Base-by-base conservation (phyloP, 1,139 yeast species). In the Kurtzmaniella natalensis region DNA sequence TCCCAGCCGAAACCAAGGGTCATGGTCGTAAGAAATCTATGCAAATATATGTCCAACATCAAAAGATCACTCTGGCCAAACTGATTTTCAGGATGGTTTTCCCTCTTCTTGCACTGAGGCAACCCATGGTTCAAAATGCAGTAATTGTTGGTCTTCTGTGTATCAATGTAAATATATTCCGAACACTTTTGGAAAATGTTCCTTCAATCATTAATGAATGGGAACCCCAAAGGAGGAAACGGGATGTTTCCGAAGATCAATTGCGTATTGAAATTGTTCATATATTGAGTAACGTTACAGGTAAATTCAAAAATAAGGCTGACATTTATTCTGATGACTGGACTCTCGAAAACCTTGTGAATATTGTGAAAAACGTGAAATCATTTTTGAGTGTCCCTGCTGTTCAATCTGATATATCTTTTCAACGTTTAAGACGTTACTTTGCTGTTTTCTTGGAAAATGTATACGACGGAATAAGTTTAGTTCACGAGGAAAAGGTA, bases 11-110 rank as follows among this genome's bases (percentile, higher is more conserved):
- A 38, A 72, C 73, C n/a, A 61, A 71, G 3, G 29, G 29, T 4
- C 88, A 81, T 46, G 78, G 79, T 1, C 59, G 88, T 36, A 88
- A 87, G 47, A 78, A 72, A 46, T 81, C 92, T 1, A 75, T 80
- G 51, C 89, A 85, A 45, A 73, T 85, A 50, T 78, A 82, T 47
- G 81, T 86, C 32, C 95, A 87, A 46, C 95, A 86, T 49, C 95
- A 88, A 50, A 81, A 87, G 34, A 89, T 94, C 35, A 89, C 95
- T 0, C 86, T 96, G 42, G 97, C 96, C 0, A 80, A 84, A 43
- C 82, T 95, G 0, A 81, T 94, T 2, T 94, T 94, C 59, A 72
- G 84, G 37, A 80, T 92, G 83, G 94, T 88, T 0, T 63, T 87
- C 27, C 96, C 96, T 0, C 61, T 92, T 22, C 60, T 94, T 34